Percentiles rank a stretch among this genome's conserved stretches.
These are phyloP conservation scores for Phanerodontia chrysosporium DNA, from an alignment of 768 basidiomycete species.

Conservation along the genomic window DNA sequence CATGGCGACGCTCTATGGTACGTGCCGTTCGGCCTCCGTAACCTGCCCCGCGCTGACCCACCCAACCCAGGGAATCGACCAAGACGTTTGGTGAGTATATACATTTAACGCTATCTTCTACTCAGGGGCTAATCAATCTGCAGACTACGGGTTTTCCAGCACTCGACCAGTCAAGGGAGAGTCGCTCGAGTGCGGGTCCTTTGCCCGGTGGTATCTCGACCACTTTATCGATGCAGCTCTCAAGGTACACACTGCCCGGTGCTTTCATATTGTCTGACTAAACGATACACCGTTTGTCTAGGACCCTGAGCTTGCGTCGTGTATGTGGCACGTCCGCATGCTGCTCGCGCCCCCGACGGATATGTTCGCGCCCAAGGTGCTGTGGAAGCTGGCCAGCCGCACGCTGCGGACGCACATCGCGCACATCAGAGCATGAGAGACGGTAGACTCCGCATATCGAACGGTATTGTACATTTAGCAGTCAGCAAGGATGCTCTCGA, in stretches of 20 bases:
- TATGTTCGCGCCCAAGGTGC: conserved; percentile 7
- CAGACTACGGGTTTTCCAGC: conserved; percentile 14
- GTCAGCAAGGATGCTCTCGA: conserved; percentile 34
- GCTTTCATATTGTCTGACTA: no score
- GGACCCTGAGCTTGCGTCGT: conserved; percentile 10
- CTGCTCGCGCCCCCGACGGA: conserved; percentile 11
- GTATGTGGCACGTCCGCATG: conserved; percentile 16
- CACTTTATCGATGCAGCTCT: conserved; percentile 14
- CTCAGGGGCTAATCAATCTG: not conserved
- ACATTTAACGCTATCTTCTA: no score
- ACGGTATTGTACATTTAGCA: conserved; percentile 25
- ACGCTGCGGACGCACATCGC: not conserved
- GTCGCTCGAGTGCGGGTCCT: conserved; percentile 6
- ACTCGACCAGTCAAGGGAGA: conserved; percentile 11
- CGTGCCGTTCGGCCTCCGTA: not conserved
- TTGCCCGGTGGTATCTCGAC: conserved; percentile 14
- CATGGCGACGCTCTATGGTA: conserved; percentile 13
- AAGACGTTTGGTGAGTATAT: conserved; percentile 14
- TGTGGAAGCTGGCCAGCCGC: conserved; percentile 5
- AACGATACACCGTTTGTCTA: no score
- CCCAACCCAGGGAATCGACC: conserved; percentile 11
- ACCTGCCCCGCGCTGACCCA: not conserved
- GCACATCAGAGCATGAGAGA: not conserved
- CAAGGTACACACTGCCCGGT: no score
- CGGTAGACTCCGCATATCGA: no score